Evolutionary conservation across 805 yeast genomes (phyloP).

Genomic region (Myxozyma sirexii): DNA sequence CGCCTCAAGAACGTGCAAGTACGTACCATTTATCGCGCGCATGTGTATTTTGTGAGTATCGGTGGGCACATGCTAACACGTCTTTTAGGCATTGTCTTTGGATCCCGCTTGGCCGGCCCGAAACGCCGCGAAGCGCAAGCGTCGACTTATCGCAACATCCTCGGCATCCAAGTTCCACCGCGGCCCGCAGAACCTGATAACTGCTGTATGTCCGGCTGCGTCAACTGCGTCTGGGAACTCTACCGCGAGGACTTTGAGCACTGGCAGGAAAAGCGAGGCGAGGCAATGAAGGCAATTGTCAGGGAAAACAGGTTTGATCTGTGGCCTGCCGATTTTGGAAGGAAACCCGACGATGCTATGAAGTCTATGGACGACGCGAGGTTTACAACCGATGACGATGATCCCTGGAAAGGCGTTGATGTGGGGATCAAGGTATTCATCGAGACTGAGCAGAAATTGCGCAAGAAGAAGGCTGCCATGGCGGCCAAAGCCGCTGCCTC

Average conservation of each 20-base stretch:
- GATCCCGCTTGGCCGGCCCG: conserved; percentile 32
- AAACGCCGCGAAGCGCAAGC: conserved; percentile 20
- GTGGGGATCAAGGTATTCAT: conserved; percentile 79
- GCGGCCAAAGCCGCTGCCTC: conserved; percentile 9
- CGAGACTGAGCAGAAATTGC: conserved; percentile 69
- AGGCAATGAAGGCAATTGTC: conserved; percentile 59
- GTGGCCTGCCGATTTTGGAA: conserved; percentile 71
- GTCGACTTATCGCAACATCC: conserved; percentile 26
- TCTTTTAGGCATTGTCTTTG: conserved; percentile 30
- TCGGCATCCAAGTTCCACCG: conserved; percentile 77
- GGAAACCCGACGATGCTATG: conserved; percentile 46
- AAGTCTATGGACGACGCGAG: too few species aligned
- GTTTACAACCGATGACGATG: conserved; percentile 45
- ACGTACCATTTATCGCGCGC: background rate
- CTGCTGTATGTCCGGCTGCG: conserved; percentile 97
- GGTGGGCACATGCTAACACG: background rate
- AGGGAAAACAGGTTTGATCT: conserved; percentile 44
- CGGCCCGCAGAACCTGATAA: conserved; percentile 89
- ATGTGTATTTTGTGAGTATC: background rate
- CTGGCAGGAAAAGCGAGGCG: conserved; percentile 65
- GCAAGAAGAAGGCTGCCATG: conserved; percentile 35
- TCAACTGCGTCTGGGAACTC: conserved; percentile 95
- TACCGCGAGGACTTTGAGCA: conserved; percentile 84
- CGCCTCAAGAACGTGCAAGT: conserved; percentile 32
- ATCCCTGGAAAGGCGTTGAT: conserved; percentile 66